These are phyloP conservation scores for Alisma plantagoaquatica DNA, from an alignment of 106 monocot species.

Conservation along the genomic window DNA sequence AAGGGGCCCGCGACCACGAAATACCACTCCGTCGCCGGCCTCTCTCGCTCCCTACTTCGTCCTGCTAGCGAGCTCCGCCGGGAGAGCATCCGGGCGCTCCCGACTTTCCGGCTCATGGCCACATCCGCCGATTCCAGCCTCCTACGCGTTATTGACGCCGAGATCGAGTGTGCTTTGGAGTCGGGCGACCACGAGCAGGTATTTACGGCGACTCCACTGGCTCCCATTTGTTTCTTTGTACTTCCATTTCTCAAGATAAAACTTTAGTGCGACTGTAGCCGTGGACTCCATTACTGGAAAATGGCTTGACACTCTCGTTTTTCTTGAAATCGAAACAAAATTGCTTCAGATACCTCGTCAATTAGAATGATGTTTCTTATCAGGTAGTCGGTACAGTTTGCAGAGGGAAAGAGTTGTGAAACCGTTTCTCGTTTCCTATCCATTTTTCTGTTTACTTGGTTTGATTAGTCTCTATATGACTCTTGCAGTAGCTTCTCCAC, in stretches of 20 bases:
- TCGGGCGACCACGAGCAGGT: conserved; percentile 59
- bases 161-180: conserved; percentile 81
- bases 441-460: no score
- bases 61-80: background rate
- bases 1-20: background rate
- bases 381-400: no score
- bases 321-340: no score
- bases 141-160: conserved; percentile 53
- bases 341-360: no score
- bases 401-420: no score
- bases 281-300: no score
- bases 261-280: no score
- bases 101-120: conserved; percentile 18
- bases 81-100: background rate
- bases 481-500: no score
- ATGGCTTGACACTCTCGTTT: no score
- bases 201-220: background rate
- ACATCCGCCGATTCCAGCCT: conserved; percentile 24
- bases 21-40: conserved; percentile 1
- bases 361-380: no score
- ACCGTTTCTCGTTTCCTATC: no score
- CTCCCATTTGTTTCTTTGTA: background rate
- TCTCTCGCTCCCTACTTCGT: background rate
- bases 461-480: no score
- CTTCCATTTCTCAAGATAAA: background rate